Evolutionary conservation across 352 stramenopile species (phyloP).

Genomic region (Pythium coloratum): DNA sequence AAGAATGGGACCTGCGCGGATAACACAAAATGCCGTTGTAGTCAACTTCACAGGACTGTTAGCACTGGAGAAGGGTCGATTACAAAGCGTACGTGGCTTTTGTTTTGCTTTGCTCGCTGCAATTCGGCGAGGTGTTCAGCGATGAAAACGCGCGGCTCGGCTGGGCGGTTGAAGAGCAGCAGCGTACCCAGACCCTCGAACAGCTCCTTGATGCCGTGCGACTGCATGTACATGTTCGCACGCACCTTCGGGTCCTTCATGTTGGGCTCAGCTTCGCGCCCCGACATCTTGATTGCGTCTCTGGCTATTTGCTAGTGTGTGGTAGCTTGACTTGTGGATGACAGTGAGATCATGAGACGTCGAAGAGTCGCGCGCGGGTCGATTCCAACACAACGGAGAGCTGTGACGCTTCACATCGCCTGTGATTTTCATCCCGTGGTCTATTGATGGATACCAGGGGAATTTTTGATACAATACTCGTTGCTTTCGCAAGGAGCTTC

Average conservation of each 20-base stretch:
- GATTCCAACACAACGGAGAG: background rate
- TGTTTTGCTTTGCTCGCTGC: constrained; percentile 53
- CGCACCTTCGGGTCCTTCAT: constrained; percentile 68
- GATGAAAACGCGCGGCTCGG: constrained; percentile 62
- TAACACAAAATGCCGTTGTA: background rate
- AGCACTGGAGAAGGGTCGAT: no score
- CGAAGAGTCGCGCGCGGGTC: background rate
- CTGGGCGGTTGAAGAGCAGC: constrained; percentile 62
- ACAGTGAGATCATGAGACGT: background rate
- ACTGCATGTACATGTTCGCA: constrained; percentile 62
- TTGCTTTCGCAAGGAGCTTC: background rate
- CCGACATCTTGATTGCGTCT: constrained; percentile 6
- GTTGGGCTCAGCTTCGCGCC: constrained; percentile 31
- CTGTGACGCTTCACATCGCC: background rate
- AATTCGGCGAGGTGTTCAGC: constrained; percentile 57
- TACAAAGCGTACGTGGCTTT: constrained; percentile 38
- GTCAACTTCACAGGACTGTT: no score
- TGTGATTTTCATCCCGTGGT: background rate
- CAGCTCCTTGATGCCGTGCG: constrained; percentile 65
- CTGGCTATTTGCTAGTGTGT: background rate
- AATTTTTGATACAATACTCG: background rate
- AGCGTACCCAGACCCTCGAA: constrained; percentile 64
- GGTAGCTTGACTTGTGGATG: background rate
- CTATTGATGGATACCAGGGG: background rate
- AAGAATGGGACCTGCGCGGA: constrained; percentile 59